Base-by-base conservation (phyloP, 1,284 basidiomycete species). In the Cutaneotrichosporon cutaneum region DNA sequence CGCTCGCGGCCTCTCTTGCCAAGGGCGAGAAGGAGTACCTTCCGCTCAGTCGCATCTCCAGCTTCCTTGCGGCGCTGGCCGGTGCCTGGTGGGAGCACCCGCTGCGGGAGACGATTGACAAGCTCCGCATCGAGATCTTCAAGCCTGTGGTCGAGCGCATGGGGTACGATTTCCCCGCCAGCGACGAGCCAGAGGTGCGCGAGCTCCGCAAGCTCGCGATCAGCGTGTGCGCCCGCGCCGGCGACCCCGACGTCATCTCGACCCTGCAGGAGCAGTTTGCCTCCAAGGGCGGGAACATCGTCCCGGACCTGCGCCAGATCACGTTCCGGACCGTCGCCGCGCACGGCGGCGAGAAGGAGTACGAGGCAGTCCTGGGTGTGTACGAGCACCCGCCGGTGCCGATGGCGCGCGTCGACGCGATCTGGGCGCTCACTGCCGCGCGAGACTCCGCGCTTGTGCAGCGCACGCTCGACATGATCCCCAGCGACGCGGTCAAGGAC, bases 41-140 rank as follows among this genome's bases (percentile, higher is more conserved):
- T 24, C 77, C 78, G 16, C 74, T 75, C 73, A 69, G 72, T 9
- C 70, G 74, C 59, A 74, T 80, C 59, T 70, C 68, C 33, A 59
- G 63, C 27, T 73, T 84, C 52, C 75, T 95, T 57, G 72, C 73
- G 54, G 81, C 82, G 45, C 77, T 95, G 53, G 74, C 81, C 18
- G 84, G 82, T 14, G 86, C 87, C 2, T 97, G 93, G 91, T 96
- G 90, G 89, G 94, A 96, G 78, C 82, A 85, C 30, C 75, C 82
- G 5, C 83, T 89, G 47, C 80, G 85, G 4, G 83, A 86, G 21
- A 82, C 83, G 45, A 73, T 93, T 64, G 82, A 89, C 68, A 82
- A 81, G 35, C 85, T 93, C 77, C 82, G 86, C 66, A 79, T 83
- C 69, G 87, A 89, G 65, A 81, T 96, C 42, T 92, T 92, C 80